Evolutionary conservation across 2,329 filamentous ascomycete species (phyloP).

Genomic region (Cylindrodendrum hubeiense): DNA sequence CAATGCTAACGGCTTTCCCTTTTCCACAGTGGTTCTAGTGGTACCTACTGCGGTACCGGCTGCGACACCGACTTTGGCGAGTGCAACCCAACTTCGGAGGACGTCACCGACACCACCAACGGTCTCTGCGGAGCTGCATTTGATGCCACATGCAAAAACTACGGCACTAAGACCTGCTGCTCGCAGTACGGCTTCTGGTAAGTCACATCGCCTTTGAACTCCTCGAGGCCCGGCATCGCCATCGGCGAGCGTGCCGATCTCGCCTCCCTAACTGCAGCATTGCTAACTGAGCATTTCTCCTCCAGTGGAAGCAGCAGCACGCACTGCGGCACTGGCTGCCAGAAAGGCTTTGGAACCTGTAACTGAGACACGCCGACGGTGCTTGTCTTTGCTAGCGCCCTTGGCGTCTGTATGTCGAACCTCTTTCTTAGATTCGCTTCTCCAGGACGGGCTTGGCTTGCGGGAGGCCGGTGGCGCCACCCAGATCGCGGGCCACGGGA

Average conservation of each 20-base stretch:
- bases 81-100: constrained; percentile 42
- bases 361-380: constrained; percentile 30
- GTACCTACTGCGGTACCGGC: constrained; percentile 53
- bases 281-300: constrained; percentile 8
- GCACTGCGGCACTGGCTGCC: constrained; percentile 52
- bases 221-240: not conserved
- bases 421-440: not conserved
- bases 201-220: constrained; percentile 17
- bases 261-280: not conserved
- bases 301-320: constrained; percentile 43
- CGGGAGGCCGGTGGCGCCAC: not conserved
- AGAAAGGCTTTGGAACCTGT: constrained; percentile 49
- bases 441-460: not conserved
- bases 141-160: constrained; percentile 49
- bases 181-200: constrained; percentile 53
- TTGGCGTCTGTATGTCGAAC: not conserved
- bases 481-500: no score
- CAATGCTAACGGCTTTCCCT: constrained; percentile 27
- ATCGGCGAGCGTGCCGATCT: not conserved
- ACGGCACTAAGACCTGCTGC: constrained; percentile 51
- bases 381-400: not conserved
- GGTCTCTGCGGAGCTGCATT: constrained; percentile 50
- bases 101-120: constrained; percentile 49
- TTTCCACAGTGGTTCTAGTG: constrained; percentile 46
- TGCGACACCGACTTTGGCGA: constrained; percentile 52